phyloP scores from a whole-genome alignment of 2,329 filamentous ascomycete species.

The Microdochium bolleyi region DNA sequence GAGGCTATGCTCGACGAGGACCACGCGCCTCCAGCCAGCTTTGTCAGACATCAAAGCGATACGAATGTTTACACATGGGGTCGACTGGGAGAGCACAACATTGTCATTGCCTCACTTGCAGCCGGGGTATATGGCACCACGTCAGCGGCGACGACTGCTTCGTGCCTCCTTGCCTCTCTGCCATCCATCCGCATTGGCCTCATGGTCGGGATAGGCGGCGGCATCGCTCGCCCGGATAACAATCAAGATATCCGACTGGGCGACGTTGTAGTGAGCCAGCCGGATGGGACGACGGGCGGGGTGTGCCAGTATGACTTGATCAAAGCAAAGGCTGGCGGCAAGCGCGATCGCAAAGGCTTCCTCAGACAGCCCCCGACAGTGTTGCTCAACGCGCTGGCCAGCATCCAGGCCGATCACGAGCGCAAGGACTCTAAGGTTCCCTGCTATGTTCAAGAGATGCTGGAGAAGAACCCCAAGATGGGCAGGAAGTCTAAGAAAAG shows the following conservation, averaged over 20 bases:
- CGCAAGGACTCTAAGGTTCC: conserved; percentile 3
- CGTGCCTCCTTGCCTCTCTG: conserved; percentile 6
- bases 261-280: conserved; percentile 16
- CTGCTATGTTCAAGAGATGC: conserved; percentile 2
- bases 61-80: conserved; percentile 17
- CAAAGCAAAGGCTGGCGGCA: conserved; percentile 1
- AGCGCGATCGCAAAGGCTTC: not conserved
- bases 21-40: conserved; percentile 5
- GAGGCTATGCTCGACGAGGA: conserved; percentile 17
- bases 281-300: conserved; percentile 6
- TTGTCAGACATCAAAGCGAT: conserved; percentile 8
- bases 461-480: conserved; percentile 4
- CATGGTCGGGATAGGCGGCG: conserved; percentile 10
- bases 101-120: conserved; percentile 15
- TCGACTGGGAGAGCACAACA: conserved; percentile 13
- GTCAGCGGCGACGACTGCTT: conserved; percentile 6
- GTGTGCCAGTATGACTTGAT: conserved; percentile 15
- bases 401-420: conserved; percentile 2
- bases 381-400: conserved; percentile 2
- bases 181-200: conserved; percentile 10
- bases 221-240: conserved; percentile 5
- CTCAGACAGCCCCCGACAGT: conserved; percentile 1
- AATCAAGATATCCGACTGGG: conserved; percentile 15
- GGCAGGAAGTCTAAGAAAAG: conserved; percentile 1
- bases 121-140: conserved; percentile 8